Base-by-base conservation (phyloP, 1,139 yeast genomes). In the Blastobotrys petasosporus region DNA sequence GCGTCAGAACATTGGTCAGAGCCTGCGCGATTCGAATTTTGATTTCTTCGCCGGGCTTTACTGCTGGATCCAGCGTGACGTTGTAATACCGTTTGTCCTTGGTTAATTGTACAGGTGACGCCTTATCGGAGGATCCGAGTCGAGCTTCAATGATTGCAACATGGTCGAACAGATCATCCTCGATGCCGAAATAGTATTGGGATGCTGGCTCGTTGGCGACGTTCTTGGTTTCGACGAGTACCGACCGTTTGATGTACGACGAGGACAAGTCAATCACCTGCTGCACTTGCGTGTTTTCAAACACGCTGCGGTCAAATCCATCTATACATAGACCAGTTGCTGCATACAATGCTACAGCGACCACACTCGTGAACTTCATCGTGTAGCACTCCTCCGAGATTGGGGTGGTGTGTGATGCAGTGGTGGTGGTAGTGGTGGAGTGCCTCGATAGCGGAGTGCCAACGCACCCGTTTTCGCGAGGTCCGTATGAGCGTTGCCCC, bases 221-320 rank as follows among this genome's bases (percentile, higher is more conserved):
- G 67, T 90, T 92, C 57, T 69, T 76, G 46, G 80, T 72, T 42
- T 71, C 75, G 44, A 88, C 59, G 32, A 75, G 65, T 45, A 75
- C 68, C 11, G 77, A 69, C 61, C 85, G 95, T 55, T 77, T 79
- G 45, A 80, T 74, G 61, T 82, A 90, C 5, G 90, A 69, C 54
- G 77, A 78, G 31, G 77, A 62, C 46, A 88, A 71, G 59, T 88
- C 96, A 37, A 87, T 59, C 10, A 59, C 55, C 39, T 65, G 65
- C 15, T 54, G 35, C 33, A 62, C 48, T 28, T 63, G 53, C 37
- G 53, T 45, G 50, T 66, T 65, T 48, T 60, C 62, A 49, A 66
- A 62, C 29, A 45, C 51, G 10, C 45, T 45, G 6, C 35, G 35
- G 25, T 34, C 32, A 5, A 30, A 23, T 2, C 11, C 39, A 10